A percentile compares a stretch with the other conserved stretches of the same genome.
phyloP scores from a whole-genome alignment of 257 asterid genomes.

The Nicotiana benthamiana region DNA sequence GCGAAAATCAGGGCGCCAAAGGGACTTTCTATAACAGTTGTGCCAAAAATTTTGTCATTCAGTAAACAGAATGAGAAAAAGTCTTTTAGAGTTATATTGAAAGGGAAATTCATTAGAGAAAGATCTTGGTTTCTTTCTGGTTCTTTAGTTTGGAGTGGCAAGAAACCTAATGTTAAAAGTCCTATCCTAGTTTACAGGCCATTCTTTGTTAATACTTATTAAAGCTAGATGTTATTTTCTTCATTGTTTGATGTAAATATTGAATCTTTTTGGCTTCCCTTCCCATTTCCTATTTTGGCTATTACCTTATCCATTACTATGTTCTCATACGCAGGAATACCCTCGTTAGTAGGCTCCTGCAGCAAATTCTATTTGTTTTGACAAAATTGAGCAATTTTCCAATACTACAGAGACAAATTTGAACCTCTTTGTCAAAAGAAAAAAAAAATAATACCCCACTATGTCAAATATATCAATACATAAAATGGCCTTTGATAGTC shows the following conservation, averaged over 20 bases:
- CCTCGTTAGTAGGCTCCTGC: no score
- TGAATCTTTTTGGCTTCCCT: background rate
- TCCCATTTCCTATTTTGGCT: background rate
- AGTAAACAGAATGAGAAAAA: conserved; percentile 22
- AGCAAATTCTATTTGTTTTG: no score
- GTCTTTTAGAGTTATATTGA: conserved; percentile 47
- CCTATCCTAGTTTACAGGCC: conserved; percentile 49
- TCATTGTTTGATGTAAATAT: background rate
- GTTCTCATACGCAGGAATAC: no score
- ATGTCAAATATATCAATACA: no score
- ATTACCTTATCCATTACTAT: no score
- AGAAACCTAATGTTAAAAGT: conserved; percentile 40
- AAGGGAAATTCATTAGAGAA: conserved; percentile 30
- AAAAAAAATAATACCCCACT: no score
- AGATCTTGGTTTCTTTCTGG: conserved; percentile 11
- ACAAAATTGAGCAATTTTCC: no score
- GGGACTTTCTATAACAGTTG: conserved; percentile 34
- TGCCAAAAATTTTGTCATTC: conserved; percentile 39
- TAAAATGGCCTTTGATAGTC: no score
- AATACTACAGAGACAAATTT: no score
- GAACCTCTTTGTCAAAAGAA: no score
- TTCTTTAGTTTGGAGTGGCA: conserved; percentile 33
- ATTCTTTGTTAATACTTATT: background rate
- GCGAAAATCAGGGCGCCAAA: conserved; percentile 33
- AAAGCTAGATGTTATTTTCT: background rate